phyloP scores from a whole-genome alignment of 2,329 filamentous ascomycete species.

The Fusarium multiceps region DNA sequence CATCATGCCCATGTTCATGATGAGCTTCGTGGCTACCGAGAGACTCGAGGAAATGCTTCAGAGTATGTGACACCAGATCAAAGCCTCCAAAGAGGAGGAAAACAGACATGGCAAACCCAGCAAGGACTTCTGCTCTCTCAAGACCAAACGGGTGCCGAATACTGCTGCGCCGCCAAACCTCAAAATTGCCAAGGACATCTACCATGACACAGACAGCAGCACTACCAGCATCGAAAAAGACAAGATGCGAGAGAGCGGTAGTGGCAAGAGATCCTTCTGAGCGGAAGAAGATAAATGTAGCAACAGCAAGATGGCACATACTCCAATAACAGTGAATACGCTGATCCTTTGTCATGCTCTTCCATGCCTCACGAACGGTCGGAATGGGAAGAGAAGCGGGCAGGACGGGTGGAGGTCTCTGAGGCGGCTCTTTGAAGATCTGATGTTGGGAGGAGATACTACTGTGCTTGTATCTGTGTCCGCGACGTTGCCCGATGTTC shows the following conservation, averaged over 20 bases:
- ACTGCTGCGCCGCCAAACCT: constrained; percentile 94
- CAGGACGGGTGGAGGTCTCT: constrained; percentile 84
- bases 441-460: constrained; percentile 90
- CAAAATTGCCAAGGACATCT: constrained; percentile 94
- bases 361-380: constrained; percentile 86
- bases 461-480: constrained; percentile 98
- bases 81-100: constrained; percentile 98
- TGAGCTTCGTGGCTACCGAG: constrained; percentile 73
- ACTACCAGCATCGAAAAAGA: constrained; percentile 95
- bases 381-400: constrained; percentile 93
- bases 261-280: constrained; percentile 88
- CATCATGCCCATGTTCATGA: constrained; percentile 71
- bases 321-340: constrained; percentile 88
- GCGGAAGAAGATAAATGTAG: constrained; percentile 85
- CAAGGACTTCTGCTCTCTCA: constrained; percentile 91
- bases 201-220: constrained; percentile 92
- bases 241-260: constrained; percentile 90
- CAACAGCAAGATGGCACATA: constrained; percentile 85
- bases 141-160: constrained; percentile 94
- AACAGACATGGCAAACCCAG: constrained; percentile 95
- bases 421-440: constrained; percentile 93
- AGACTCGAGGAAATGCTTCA: constrained; percentile 89
- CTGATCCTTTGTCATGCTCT: constrained; percentile 90
- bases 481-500: constrained; percentile 90
- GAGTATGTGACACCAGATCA: constrained; percentile 91